Base-by-base conservation (phyloP, 2,329 filamentous ascomycete species). In the Salinomyces thailandicus region DNA sequence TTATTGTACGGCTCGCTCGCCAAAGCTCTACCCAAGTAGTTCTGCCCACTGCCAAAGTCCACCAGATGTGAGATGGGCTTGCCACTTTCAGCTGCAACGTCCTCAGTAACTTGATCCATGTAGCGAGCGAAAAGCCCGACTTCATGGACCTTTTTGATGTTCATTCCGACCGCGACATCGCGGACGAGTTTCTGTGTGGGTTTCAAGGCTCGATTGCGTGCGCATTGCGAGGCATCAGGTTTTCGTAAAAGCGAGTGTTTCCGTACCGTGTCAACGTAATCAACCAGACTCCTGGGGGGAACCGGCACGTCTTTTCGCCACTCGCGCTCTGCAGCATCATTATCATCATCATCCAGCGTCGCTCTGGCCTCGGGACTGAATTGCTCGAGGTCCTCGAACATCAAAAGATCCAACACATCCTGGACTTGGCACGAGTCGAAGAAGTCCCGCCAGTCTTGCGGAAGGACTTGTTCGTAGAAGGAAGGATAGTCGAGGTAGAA, bases 41-140 rank as follows among this genome's bases (percentile, higher is more conserved):
- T 96, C 59, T 96, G 89, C 0, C 91, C 91, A 36, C 86, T 94
- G 18, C 91, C 91, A 60, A 96, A 94, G 62, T 98, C 91, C 33
- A 96, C 80, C 40, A 94, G 77, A 62, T 96, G 87, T 0, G 85
- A 84, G 42, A 95, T 78, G 6, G 45, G 32, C 38, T 61, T 49
- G 37, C 58, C 54, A 11, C 69, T 62, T 32, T 67, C 61, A 4
- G 22, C 64, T 17, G 48, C 39, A 17, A 79, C 71, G 1, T 73
- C 63, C 2, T 65, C 55, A 3, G 73, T 69, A 16, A 94, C 71
- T 18, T 73, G 69, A 36, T 85, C 73, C 35, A 96, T 75, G 51
- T 89, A 96, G 44, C 74, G 73, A n/a, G 89, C 82, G 54, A 96
- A 95, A 54, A 91, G 78, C 41, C 78, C 74, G 19, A 96, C 91